Base-by-base conservation (phyloP, 1,139 yeast genomes). In the Taphrina communis region DNA sequence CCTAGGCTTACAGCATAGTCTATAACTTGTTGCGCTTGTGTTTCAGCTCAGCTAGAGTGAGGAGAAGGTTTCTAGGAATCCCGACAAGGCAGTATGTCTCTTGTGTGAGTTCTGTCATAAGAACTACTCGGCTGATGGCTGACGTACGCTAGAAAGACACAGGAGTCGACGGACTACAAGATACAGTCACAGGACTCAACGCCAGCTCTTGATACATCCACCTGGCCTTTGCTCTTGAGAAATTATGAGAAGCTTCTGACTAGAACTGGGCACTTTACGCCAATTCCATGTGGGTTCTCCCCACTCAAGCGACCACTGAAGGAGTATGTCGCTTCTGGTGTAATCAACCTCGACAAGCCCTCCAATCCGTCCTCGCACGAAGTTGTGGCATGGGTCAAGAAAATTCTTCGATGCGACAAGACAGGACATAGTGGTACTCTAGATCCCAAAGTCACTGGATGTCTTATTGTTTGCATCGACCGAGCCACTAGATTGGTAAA, bases 341-440 rank as follows among this genome's bases (percentile, higher is more conserved):
- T 94, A 70, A 93, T 94, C 78, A 94, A 94, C 83, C 85, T 94
- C 77, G 99, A 94, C 82, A 94, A 94, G 82, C 99, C 99, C 75
- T 89, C 97, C 48, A 94, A 94, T 80, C 99, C 99, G 75, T 90
- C 97, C 67, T 90, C 97, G 31, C 73, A 72, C 56, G 73, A 70
- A 48, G 99, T 94, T 78, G 99, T 94, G 75, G 99, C 99, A 48
- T 94, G 99, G 99, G 88, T 94, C 77, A 94, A 94, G 83, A 86
- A 98, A 80, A 94, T 94, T 76, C 84, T 94, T 77, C 88, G 98
- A 66, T 72, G 71, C 72, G 98, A 94, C 81, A 94, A 94, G 81
- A 94, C 99, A 71, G 99, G 99, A 82, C 99, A 94, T 82, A 90
- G 97, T 70, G 99, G 99, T 82, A 94, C 99, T 73, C 86, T 94